A percentile compares a stretch with the other conserved stretches of the same genome.
phyloP scores from a whole-genome alignment of 2,329 filamentous ascomycete species.

The Penicillium sp. region DNA sequence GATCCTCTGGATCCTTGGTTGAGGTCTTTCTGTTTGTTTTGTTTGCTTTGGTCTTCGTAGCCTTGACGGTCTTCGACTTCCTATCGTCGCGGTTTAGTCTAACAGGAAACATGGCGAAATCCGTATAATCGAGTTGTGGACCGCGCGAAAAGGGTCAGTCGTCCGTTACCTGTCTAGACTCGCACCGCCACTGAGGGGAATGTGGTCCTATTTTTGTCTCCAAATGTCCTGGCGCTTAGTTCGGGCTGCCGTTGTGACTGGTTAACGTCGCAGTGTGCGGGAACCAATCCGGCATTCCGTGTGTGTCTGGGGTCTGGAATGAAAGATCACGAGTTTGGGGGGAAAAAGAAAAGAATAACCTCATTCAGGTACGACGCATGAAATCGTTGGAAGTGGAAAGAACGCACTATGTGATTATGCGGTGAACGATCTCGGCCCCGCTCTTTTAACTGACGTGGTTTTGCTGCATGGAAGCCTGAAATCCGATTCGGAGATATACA shows the following conservation, averaged over 20 bases:
- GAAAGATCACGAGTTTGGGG: neutral
- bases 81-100: slow-evolving; percentile 36
- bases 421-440: slow-evolving; percentile 14
- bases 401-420: slow-evolving; percentile 9
- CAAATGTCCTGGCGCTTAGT: slow-evolving; percentile 31
- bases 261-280: slow-evolving; percentile 10
- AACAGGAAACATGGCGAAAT: slow-evolving; percentile 35
- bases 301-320: neutral
- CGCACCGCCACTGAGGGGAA: slow-evolving; percentile 5
- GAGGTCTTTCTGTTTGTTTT: slow-evolving; percentile 10
- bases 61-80: slow-evolving; percentile 8
- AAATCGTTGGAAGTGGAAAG: neutral
- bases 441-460: slow-evolving; percentile 20
- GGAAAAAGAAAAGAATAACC: slow-evolving; percentile 10
- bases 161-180: slow-evolving; percentile 10
- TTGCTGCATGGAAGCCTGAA: slow-evolving; percentile 30
- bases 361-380: slow-evolving; percentile 11
- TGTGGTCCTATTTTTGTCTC: slow-evolving; percentile 19
- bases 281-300: slow-evolving; percentile 1
- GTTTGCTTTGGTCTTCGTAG: neutral
- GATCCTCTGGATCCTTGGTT: slow-evolving; percentile 35
- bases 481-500: neutral
- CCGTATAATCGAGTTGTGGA: neutral
- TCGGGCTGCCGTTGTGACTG: slow-evolving; percentile 14
- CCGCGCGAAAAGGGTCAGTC: slow-evolving; percentile 2